Conservation (phyloP, 1,139 yeast species). For the Pichia sp. region DNA sequence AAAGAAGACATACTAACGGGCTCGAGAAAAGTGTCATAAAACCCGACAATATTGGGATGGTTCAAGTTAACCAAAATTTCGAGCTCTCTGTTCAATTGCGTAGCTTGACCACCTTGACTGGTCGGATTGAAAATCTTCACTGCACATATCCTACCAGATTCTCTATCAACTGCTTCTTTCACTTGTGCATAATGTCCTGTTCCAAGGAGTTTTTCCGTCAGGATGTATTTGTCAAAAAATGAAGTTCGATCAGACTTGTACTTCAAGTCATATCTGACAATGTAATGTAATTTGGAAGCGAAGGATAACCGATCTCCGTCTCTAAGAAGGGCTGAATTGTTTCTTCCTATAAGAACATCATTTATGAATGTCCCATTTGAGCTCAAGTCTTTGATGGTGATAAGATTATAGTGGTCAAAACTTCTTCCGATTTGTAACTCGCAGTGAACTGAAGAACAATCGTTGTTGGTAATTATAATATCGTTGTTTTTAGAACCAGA, state of each 20-base stretch:
- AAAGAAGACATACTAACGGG: slow-evolving; percentile 52
- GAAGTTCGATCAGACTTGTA: slow-evolving; percentile 29
- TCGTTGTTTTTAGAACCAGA: slow-evolving; percentile 53
- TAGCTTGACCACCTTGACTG: slow-evolving; percentile 36
- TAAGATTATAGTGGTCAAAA: slow-evolving; percentile 34
- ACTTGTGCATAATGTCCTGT: slow-evolving; percentile 79
- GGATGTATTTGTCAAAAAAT: slow-evolving; percentile 57
- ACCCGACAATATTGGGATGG: slow-evolving; percentile 67
- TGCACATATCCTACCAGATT: slow-evolving; percentile 60
- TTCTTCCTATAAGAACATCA: slow-evolving; percentile 50
- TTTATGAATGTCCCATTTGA: slow-evolving; percentile 68
- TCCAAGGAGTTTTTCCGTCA: slow-evolving; percentile 58
- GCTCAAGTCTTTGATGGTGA: slow-evolving; percentile 55
- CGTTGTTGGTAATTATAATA: slow-evolving; percentile 49
- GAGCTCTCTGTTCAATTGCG: slow-evolving; percentile 58
- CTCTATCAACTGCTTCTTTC: slow-evolving; percentile 58
- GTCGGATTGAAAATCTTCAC: slow-evolving; percentile 76
- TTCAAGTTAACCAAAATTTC: slow-evolving; percentile 59
- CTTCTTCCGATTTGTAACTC: slow-evolving; percentile 37
- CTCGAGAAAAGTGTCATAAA: slow-evolving; percentile 65
- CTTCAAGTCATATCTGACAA: slow-evolving; percentile 47
- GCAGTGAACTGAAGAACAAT: slow-evolving; percentile 68
- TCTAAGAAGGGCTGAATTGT: slow-evolving; percentile 45
- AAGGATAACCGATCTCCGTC: slow-evolving; percentile 64
- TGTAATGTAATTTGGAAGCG: slow-evolving; percentile 57